Conservation (phyloP, 352 stramenopile genomes). For the Blastocystis sp. region DNA sequence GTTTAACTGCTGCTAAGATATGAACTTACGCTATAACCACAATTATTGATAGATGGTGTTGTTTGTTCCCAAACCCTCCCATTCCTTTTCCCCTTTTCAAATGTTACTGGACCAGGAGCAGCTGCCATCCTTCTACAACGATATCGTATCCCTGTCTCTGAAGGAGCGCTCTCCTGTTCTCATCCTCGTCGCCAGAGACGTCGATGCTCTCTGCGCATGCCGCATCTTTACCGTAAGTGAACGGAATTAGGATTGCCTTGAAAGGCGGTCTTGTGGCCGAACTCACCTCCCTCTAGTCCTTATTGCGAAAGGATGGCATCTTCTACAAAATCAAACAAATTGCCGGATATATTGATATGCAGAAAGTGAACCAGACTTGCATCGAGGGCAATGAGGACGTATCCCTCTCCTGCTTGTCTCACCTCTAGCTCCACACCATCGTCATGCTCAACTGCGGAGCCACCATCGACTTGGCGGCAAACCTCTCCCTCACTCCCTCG, state of each 20-base stretch:
- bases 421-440: constrained; percentile 8
- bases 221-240: constrained; percentile 47
- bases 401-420: background rate
- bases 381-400: constrained; percentile 34
- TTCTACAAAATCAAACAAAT: constrained; percentile 66
- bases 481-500: background rate
- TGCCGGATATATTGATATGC: constrained; percentile 57
- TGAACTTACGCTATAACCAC: no score
- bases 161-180: constrained; percentile 11
- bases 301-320: constrained; percentile 35
- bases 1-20: constrained; percentile 10
- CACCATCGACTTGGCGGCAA: constrained; percentile 8
- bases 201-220: constrained; percentile 30
- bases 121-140: constrained; percentile 8
- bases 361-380: constrained; percentile 47
- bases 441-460: constrained; percentile 61
- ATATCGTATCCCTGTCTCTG: constrained; percentile 10
- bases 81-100: background rate
- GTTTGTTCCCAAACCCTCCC: background rate
- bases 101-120: constrained; percentile 22
- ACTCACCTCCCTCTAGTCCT: background rate
- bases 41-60: background rate
- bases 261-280: background rate
- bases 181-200: constrained; percentile 29
- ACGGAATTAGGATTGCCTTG: background rate